Percentiles rank a stretch among this genome's conserved stretches.
Evolutionary conservation across 129 eudicot species (phyloP).

Genomic region (Kitagawia praeruptora): DNA sequence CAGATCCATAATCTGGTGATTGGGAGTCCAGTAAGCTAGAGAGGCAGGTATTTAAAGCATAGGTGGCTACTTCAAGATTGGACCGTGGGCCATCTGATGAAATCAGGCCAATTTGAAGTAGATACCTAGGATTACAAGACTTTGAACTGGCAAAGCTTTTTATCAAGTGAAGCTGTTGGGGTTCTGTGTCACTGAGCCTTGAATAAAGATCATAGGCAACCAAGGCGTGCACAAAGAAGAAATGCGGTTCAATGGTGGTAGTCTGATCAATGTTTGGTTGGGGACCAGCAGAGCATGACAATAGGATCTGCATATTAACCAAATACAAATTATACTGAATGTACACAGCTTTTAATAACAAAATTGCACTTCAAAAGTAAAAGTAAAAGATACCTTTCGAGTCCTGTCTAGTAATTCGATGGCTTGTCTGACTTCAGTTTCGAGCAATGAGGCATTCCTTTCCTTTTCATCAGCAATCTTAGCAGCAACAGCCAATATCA

Average conservation of each 20-base stretch:
- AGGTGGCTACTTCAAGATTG: slow-evolving; percentile 67
- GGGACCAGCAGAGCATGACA: slow-evolving; percentile 23
- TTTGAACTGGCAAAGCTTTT: slow-evolving; percentile 62
- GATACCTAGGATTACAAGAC: slow-evolving; percentile 58
- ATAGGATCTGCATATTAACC: slow-evolving; percentile 7
- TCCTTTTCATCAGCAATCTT: slow-evolving; percentile 69
- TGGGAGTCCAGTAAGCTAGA: slow-evolving; percentile 64
- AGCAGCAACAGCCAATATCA: slow-evolving; percentile 71
- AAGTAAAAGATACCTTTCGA: slow-evolving; percentile 55
- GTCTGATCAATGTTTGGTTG: slow-evolving; percentile 33
- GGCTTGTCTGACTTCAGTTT: slow-evolving; percentile 57
- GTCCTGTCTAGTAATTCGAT: slow-evolving; percentile 72
- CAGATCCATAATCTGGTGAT: slow-evolving; percentile 63
- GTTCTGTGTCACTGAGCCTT: slow-evolving; percentile 47
- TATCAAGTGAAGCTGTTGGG: slow-evolving; percentile 54
- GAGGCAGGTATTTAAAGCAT: slow-evolving; percentile 58
- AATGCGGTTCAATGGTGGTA: slow-evolving; percentile 42
- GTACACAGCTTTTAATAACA: neutral
- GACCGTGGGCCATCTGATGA: slow-evolving; percentile 67
- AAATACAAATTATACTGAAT: neutral
- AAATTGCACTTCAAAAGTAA: neutral
- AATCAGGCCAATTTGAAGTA: slow-evolving; percentile 66
- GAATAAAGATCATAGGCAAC: slow-evolving; percentile 67
- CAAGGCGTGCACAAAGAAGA: slow-evolving; percentile 62
- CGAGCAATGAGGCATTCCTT: slow-evolving; percentile 34